Evolutionary conservation across 2,329 filamentous ascomycete species (phyloP).

Genomic region (Beauveria sp.): DNA sequence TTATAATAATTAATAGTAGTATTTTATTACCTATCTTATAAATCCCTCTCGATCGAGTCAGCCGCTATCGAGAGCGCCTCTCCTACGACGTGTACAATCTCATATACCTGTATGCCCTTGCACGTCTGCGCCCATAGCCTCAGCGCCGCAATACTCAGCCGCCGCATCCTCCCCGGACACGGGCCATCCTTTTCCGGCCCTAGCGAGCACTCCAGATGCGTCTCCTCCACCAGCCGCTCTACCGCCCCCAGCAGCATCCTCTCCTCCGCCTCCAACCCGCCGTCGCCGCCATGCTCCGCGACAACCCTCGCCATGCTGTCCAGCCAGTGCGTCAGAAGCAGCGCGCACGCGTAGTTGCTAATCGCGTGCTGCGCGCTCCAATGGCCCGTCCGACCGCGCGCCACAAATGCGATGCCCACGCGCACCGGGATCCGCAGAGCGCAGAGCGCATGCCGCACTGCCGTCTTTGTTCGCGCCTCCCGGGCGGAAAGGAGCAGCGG

Average conservation of each 20-base stretch:
- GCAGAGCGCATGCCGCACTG: slow-evolving; percentile 42
- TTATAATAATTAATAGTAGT: too few species aligned
- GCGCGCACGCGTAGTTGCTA: slow-evolving; percentile 44
- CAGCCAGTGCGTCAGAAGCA: slow-evolving; percentile 37
- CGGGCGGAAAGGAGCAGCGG: slow-evolving; percentile 24
- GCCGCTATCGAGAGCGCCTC: slow-evolving; percentile 14
- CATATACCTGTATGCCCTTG: slow-evolving; percentile 21
- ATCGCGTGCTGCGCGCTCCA: slow-evolving; percentile 49
- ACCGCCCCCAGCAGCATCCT: slow-evolving; percentile 17
- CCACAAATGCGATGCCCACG: slow-evolving; percentile 44
- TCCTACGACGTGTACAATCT: slow-evolving; percentile 20
- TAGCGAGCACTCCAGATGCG: slow-evolving; percentile 15
- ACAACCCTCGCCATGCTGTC: slow-evolving; percentile 14
- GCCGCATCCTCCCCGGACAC: slow-evolving; percentile 15
- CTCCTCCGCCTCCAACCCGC: slow-evolving; percentile 15
- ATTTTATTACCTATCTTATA: not conserved
- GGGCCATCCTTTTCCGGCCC: slow-evolving; percentile 11
- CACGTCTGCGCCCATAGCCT: slow-evolving; percentile 24
- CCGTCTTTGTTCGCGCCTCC: slow-evolving; percentile 36
- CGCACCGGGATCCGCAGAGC: slow-evolving; percentile 46
- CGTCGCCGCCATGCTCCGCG: slow-evolving; percentile 4
- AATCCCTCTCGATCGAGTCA: not conserved
- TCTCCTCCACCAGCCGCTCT: slow-evolving; percentile 19
- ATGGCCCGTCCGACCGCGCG: slow-evolving; percentile 43
- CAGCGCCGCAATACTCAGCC: slow-evolving; percentile 17